Base-by-base conservation (phyloP, 2,329 filamentous ascomycete species). In the Chaetomium globosum region DNA sequence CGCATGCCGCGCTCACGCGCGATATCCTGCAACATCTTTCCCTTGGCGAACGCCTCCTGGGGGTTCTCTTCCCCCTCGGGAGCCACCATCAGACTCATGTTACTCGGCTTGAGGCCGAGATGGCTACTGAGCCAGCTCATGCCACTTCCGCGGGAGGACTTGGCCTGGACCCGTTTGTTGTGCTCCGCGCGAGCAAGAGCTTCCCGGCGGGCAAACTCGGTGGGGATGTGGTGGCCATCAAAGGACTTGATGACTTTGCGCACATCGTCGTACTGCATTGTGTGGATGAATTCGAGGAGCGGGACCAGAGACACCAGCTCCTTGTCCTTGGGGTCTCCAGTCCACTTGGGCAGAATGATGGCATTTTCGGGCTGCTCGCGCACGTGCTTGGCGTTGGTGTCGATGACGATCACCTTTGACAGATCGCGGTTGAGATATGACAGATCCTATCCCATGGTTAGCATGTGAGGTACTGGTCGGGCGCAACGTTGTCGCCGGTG, bases 21-120 rank as follows among this genome's bases (percentile, higher is more conserved):
- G 77, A 96, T 89, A 75, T 99, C 95, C 79, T 93, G 93, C 70
- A 97, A 82, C 92, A 98, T 97, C 85, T 98, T 99, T 73, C 94
- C 95, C 78, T 97, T 89, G 2, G 90, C 88, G 67, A 95, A 86
- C 13, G 91, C 92, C 75, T 96, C 92, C 2, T 85, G 83, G 0
- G 90, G 84, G 71, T 84, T 87, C 68, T 86, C 83, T 75, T 93
- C 89, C 58, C 91, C 89, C 57, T 90, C 88, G 2, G 79, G 79
- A 1, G 79, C 75, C 64, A 85, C 83, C 79, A 85, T 85, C 74
- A 85, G 82, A 75, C 79, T 87, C 84, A 87, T 86, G 71, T 83
- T 85, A 72, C 80, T 82, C 1, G 87, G 83, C 77, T 94, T 95
- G 69, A 97, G 83, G 26, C 94, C 94, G 6, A 98, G 82, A 61